These are phyloP conservation scores for Naganishia randhawae DNA, from an alignment of 768 basidiomycete species.

Conservation along the genomic window DNA sequence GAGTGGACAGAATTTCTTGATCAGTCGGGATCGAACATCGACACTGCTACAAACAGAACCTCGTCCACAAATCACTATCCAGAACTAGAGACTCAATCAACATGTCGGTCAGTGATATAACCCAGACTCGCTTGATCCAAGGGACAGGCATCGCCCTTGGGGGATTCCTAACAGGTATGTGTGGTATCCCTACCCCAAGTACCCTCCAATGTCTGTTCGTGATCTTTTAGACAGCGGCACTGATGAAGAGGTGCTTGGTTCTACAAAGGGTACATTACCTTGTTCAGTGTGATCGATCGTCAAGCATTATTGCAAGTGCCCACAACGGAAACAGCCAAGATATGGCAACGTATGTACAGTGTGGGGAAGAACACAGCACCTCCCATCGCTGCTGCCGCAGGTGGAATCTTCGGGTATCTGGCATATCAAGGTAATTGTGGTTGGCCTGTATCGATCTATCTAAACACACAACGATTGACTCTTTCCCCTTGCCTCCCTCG, in stretches of 20 bases:
- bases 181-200: neutral
- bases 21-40: no score
- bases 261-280: conserved; percentile 9
- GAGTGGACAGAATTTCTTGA: no score
- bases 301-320: neutral
- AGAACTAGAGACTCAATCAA: no score
- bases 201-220: neutral
- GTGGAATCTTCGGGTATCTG: conserved; percentile 8
- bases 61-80: no score
- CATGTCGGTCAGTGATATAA: conserved; percentile 3
- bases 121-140: neutral
- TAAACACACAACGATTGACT: neutral
- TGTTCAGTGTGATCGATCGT: conserved; percentile 9
- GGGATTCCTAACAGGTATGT: conserved; percentile 9
- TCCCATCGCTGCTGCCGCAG: neutral
- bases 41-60: no score
- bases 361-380: conserved; percentile 12
- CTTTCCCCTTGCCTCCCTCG: neutral
- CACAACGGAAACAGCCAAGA: conserved; percentile 13
- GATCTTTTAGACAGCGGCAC: neutral
- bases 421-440: conserved; percentile 18
- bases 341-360: conserved; percentile 3
- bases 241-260: neutral
- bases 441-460: no score
- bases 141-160: conserved; percentile 4